phyloP scores from a whole-genome alignment of 805 yeast genomes.

The Pichia sporocuriosa region DNA sequence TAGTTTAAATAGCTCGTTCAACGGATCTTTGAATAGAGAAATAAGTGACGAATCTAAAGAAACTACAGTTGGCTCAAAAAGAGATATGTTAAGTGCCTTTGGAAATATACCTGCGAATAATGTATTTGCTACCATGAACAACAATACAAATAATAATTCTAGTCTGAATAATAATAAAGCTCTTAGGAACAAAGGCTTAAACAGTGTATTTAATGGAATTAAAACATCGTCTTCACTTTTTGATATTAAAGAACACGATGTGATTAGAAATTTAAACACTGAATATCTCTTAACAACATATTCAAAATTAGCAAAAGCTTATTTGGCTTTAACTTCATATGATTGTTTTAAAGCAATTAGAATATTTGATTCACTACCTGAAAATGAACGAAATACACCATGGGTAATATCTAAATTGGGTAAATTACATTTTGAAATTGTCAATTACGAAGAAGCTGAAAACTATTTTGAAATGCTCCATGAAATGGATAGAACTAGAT shows the following conservation, averaged over 20 bases:
- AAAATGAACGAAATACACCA: conserved; percentile 59
- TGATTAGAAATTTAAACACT: conserved; percentile 21
- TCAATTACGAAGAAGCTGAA: conserved; percentile 74
- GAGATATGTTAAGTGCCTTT: conserved; percentile 6
- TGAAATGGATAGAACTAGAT: conserved; percentile 64
- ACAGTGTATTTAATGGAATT: conserved; percentile 14
- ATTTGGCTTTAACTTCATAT: conserved; percentile 51
- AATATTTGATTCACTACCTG: conserved; percentile 57
- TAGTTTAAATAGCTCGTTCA: too few relatives aligned
- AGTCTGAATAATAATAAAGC: background rate
- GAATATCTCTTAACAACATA: conserved; percentile 42
- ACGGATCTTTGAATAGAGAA: too few relatives aligned
- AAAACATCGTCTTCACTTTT: conserved; percentile 1
- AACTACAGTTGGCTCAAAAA: background rate
- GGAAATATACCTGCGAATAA: background rate
- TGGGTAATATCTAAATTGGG: conserved; percentile 83
- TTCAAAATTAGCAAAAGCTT: conserved; percentile 52
- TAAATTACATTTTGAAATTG: conserved; percentile 77
- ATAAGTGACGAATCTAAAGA: background rate
- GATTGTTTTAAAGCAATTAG: conserved; percentile 80
- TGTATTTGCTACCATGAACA: too few relatives aligned
- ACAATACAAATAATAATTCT: conserved; percentile 2
- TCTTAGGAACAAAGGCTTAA: conserved; percentile 14
- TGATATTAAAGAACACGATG: conserved; percentile 4
- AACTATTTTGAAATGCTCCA: conserved; percentile 56